These are phyloP conservation scores for Microsporum ferrugineum DNA, from an alignment of 2,329 filamentous ascomycete genomes.

Conservation along the genomic window DNA sequence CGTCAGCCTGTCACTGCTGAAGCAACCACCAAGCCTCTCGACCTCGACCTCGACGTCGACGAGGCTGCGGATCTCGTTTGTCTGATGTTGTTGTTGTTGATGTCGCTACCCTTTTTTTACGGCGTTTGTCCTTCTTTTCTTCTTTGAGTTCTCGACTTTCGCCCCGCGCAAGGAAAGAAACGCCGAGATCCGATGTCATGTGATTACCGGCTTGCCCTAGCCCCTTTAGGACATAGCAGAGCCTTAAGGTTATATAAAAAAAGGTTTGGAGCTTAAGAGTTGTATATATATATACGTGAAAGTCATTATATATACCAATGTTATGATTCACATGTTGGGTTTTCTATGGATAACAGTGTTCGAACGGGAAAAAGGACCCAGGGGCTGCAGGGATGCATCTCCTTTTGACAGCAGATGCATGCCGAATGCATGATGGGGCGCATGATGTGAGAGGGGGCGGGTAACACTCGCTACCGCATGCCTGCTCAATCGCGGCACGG, in stretches of 20 bases:
- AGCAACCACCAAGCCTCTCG: no score
- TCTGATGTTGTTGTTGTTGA: background rate
- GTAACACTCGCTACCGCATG: constrained; percentile 1
- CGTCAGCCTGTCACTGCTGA: no score
- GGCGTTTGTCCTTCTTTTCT: background rate
- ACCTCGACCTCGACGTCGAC: no score
- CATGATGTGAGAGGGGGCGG: background rate
- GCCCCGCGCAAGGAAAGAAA: constrained; percentile 2
- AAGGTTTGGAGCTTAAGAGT: background rate
- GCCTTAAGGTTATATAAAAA: background rate
- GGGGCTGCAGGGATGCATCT: background rate
- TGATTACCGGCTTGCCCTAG: background rate
- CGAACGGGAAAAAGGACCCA: background rate
- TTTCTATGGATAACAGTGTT: no score
- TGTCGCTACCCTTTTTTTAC: no score
- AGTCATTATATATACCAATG: no score
- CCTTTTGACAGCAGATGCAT: background rate
- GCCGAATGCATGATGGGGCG: background rate
- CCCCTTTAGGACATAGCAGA: background rate
- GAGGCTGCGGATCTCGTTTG: no score
- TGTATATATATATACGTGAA: background rate
- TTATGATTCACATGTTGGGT: no score
- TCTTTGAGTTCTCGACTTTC: background rate
- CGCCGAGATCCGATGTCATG: background rate
- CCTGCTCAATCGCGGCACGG: background rate